These are phyloP conservation scores for Nitzschia sp. DNA, from an alignment of 108 stramenopile genomes.

Conservation along the genomic window DNA sequence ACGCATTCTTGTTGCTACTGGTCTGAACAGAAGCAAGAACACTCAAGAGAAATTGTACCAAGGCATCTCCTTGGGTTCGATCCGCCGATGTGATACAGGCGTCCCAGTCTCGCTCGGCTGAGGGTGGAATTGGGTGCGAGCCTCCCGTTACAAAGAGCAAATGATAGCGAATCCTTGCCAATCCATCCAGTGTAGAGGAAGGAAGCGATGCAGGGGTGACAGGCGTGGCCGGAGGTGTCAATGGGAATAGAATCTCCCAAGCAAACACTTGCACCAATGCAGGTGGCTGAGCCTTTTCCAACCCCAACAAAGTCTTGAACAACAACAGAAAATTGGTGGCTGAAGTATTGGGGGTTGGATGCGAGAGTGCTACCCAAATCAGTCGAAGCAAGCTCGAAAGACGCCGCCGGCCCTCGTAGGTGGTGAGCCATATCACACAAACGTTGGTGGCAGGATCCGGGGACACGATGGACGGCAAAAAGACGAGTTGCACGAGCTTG, in stretches of 20 bases:
- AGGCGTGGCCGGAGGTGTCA: background rate
- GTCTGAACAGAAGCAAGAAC: background rate
- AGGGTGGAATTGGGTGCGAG: slow-evolving; percentile 49
- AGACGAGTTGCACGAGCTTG: slow-evolving; percentile 46
- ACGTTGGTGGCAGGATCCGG: slow-evolving; percentile 61
- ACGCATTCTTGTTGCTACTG: background rate
- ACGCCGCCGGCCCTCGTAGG: slow-evolving; percentile 43
- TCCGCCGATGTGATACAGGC: slow-evolving; percentile 48
- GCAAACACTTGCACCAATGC: too few relatives aligned
- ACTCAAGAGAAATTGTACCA: slow-evolving; percentile 25
- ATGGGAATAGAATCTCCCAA: background rate
- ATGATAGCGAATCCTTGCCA: slow-evolving; percentile 41
- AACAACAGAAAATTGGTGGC: too few relatives aligned
- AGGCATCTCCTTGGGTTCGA: slow-evolving; percentile 43
- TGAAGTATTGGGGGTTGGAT: too few relatives aligned
- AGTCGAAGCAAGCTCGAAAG: slow-evolving; percentile 33
- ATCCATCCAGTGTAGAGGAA: slow-evolving; percentile 18
- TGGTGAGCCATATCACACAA: slow-evolving; percentile 58
- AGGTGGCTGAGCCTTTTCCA: too few relatives aligned
- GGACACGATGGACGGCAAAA: slow-evolving; percentile 56
- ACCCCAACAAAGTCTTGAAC: too few relatives aligned
- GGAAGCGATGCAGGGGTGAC: background rate
- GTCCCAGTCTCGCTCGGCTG: slow-evolving; percentile 50
- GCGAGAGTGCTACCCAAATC: slow-evolving; percentile 20
- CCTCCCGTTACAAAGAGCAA: slow-evolving; percentile 48